Base-by-base conservation (phyloP, 257 asterid genomes). In the Solanum okadae region DNA sequence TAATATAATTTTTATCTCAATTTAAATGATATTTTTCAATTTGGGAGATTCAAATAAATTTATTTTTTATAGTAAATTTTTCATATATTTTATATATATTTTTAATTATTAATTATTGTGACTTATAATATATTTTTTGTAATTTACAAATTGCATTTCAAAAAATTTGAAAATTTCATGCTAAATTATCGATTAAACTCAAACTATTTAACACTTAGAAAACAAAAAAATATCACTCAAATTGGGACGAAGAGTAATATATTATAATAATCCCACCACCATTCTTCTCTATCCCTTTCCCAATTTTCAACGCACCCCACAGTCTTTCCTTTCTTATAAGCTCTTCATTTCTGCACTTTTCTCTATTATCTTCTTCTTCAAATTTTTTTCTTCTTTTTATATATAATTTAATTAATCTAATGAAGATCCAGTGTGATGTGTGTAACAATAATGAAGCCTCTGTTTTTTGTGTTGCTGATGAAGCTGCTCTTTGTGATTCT, bases 391-490 rank as follows among this genome's bases (percentile, higher is more conserved):
- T 46, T n/a, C 68, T 29, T 37, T 81, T 81, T 67, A 46, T 81
- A 15, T 3, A 46, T 15, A 81, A 15, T 29, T 20, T 2, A 75
- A 40, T 15, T 6, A 46, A 29, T 81, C 38, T 46, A 86, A 97
- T 97, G 99, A 96, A 95, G 98, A 97, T 97, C 93, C 95, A 93
- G 88, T 97, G 99, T 56, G 99, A 96, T 84, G 99, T 96, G 0
- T 97, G 99, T 83, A 93, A 90, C 56, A 93, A 93, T 78, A 94
- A 91, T 8, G 96, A 92, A 89, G 98, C 98, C 11, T 84, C 94
- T 0, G 90, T 93, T 2, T 95, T 90, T 91, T 97, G 99, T 90
- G 87, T 86, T 31, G 98, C 99, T 75, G 99, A 97, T 88, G 98
- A 97, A 85, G 98, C 99, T 78, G 91, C 96, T 81, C 94, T 97